phyloP scores from a whole-genome alignment of 306 rosid species.

The Malus fusca region DNA sequence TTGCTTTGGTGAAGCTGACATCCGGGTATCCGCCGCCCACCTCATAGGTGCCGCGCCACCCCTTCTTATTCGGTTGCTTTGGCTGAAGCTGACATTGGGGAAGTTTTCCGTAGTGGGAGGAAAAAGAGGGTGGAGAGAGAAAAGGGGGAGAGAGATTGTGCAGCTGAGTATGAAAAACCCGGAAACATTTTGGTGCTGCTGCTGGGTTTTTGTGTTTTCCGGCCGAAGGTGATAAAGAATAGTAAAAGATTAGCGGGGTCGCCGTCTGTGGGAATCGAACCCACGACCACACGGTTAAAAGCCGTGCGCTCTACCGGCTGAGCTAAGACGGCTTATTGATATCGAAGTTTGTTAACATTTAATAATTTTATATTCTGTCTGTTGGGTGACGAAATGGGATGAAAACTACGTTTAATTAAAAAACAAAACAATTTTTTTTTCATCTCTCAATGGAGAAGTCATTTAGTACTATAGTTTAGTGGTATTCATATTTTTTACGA shows the following conservation, averaged over 20 bases:
- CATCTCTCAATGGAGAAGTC: background rate
- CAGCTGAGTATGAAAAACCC: background rate
- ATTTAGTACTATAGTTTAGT: accelerated
- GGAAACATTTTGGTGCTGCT: conserved; percentile 6
- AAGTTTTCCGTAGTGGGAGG: background rate
- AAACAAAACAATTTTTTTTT: background rate
- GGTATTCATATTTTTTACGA: too few relatives aligned
- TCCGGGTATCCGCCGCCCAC: conserved; percentile 69
- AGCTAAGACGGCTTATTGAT: background rate
- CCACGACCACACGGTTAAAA: background rate
- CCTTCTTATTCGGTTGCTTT: conserved; percentile 11
- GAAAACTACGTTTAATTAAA: too few relatives aligned
- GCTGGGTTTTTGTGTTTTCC: conserved; percentile 4
- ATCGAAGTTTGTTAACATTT: background rate
- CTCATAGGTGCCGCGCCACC: conserved; percentile 38
- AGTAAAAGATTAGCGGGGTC: background rate
- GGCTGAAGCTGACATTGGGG: conserved; percentile 3
- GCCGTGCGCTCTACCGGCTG: background rate
- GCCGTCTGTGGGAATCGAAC: background rate
- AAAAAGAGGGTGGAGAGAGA: background rate
- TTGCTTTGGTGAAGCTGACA: conserved; percentile 18
- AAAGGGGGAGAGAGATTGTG: background rate
- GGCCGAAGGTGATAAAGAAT: background rate
- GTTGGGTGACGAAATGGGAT: too few relatives aligned
- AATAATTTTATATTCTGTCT: too few relatives aligned